Evolutionary conservation across 2,329 filamentous ascomycete species (phyloP).

Genomic region (Beauveria asiatica): DNA sequence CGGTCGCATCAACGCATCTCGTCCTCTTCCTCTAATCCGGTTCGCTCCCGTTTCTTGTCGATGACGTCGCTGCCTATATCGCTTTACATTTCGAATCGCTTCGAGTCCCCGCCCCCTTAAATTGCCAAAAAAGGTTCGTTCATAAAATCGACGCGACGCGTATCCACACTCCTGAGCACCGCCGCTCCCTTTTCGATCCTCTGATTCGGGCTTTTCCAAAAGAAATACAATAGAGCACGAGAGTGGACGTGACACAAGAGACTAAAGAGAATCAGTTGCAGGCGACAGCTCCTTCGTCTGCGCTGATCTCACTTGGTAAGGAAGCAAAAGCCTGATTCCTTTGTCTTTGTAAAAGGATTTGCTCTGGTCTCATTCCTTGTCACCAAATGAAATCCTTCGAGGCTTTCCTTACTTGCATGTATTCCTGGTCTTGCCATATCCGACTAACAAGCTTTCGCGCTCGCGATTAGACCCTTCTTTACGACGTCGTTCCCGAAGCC

Average conservation of each 20-base stretch:
- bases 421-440: background rate
- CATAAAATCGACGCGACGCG: slow-evolving; percentile 12
- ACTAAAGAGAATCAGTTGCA: slow-evolving; percentile 46
- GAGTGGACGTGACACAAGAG: slow-evolving; percentile 19
- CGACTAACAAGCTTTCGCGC: background rate
- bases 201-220: slow-evolving; percentile 12
- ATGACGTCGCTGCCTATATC: slow-evolving; percentile 17
- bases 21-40: slow-evolving; percentile 12
- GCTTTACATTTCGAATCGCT: background rate
- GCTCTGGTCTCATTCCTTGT: background rate
- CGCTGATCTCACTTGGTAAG: slow-evolving; percentile 52
- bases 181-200: slow-evolving; percentile 8
- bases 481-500: slow-evolving; percentile 49
- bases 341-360: background rate
- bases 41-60: slow-evolving; percentile 19
- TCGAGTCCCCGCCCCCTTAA: slow-evolving; percentile 7
- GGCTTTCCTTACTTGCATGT: background rate
- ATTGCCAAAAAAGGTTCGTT: slow-evolving; percentile 2
- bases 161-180: slow-evolving; percentile 11
- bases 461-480: slow-evolving; percentile 18
- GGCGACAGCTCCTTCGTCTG: slow-evolving; percentile 52
- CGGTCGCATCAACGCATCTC: slow-evolving; percentile 20
- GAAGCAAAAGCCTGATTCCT: background rate
- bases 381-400: background rate
- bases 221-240: slow-evolving; percentile 8